Evolutionary conservation across 805 yeast genomes (phyloP).

Genomic region (Danielia reshetovae): DNA sequence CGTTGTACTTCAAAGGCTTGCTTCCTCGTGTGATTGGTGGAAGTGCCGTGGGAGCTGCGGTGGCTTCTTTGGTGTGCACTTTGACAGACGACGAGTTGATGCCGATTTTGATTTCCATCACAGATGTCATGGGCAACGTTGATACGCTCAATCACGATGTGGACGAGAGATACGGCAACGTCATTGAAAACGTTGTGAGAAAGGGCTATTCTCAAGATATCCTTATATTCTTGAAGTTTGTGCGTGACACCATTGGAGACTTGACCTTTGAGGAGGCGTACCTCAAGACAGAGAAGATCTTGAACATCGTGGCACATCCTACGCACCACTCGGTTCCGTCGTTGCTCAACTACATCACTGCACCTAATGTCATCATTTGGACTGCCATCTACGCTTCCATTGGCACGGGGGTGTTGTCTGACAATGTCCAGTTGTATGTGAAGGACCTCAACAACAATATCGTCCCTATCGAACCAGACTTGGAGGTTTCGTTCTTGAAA

Average conservation of each 20-base stretch:
- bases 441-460: conserved; percentile 60
- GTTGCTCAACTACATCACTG: conserved; percentile 80
- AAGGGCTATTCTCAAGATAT: conserved; percentile 88
- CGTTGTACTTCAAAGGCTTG: conserved; percentile 67
- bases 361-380: conserved; percentile 88
- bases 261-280: conserved; percentile 93
- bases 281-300: conserved; percentile 67
- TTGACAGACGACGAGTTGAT: conserved; percentile 62
- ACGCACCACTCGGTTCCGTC: conserved; percentile 66
- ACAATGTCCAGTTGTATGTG: conserved; percentile 53
- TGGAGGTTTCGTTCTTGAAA: conserved; percentile 39
- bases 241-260: conserved; percentile 69
- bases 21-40: conserved; percentile 88
- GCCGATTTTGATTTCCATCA: conserved; percentile 37
- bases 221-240: conserved; percentile 72
- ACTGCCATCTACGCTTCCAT: conserved; percentile 80
- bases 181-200: conserved; percentile 68
- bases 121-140: conserved; percentile 39
- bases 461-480: conserved; percentile 46
- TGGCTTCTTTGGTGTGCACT: conserved; percentile 81
- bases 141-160: conserved; percentile 50
- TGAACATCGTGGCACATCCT: conserved; percentile 85
- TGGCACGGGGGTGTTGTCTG: conserved; percentile 64
- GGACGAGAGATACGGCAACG: conserved; percentile 59
- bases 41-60: conserved; percentile 89